phyloP scores from a whole-genome alignment of 2,329 filamentous ascomycete species.

The Gyromitra esculenta region DNA sequence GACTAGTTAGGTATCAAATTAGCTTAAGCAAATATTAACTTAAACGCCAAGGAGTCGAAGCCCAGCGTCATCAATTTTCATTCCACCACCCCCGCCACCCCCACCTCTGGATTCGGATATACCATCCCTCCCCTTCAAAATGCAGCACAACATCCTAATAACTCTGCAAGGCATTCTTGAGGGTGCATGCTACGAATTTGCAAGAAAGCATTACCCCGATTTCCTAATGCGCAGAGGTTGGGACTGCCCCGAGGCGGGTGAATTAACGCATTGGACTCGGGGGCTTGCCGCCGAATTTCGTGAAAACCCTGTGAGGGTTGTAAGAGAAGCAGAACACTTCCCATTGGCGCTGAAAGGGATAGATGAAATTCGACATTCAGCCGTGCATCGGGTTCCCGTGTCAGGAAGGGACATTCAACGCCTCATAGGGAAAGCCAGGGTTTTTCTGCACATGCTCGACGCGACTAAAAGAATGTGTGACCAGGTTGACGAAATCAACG shows the following conservation, averaged over 20 bases:
- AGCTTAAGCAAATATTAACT: neutral
- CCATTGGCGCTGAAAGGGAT: constrained; percentile 27
- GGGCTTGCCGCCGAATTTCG: constrained; percentile 38
- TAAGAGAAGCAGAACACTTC: constrained; percentile 38
- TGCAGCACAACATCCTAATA: constrained; percentile 44
- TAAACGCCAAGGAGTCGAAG: constrained; percentile 27
- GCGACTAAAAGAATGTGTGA: constrained; percentile 23
- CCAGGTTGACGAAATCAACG: constrained; percentile 37
- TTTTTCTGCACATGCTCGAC: constrained; percentile 28
- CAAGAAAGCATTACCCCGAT: constrained; percentile 40
- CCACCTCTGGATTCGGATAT: constrained; percentile 36
- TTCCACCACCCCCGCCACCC: neutral
- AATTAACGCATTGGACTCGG: constrained; percentile 48
- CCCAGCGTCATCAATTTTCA: constrained; percentile 30
- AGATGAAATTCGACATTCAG: constrained; percentile 44
- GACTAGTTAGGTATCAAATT: neutral
- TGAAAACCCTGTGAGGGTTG: constrained; percentile 24
- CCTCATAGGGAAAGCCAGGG: constrained; percentile 34
- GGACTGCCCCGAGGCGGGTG: constrained; percentile 51
- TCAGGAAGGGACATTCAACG: constrained; percentile 46
- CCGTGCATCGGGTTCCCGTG: constrained; percentile 48
- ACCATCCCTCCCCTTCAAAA: constrained; percentile 41
- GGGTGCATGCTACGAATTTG: constrained; percentile 40
- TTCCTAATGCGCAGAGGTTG: constrained; percentile 41
- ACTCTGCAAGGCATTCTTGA: constrained; percentile 45